phyloP scores from a whole-genome alignment of 495 filamentous ascomycete genomes.

The Penicillium chermesinum region DNA sequence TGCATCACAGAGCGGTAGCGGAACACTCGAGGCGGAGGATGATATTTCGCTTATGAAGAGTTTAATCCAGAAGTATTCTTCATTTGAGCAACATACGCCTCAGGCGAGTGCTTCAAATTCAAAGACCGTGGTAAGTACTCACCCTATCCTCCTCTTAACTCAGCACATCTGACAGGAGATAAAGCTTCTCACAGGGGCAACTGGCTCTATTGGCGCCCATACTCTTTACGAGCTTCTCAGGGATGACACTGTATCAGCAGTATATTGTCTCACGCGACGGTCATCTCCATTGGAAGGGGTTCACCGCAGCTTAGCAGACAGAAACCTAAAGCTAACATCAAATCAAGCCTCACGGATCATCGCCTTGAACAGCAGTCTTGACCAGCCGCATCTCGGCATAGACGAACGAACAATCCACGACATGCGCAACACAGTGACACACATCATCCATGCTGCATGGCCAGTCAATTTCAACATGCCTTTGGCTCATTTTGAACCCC shows the following conservation, averaged over 20 bases:
- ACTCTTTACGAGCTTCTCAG: slow-evolving; percentile 44
- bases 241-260: slow-evolving; percentile 34
- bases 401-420: slow-evolving; percentile 21
- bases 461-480: slow-evolving; percentile 53
- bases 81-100: slow-evolving; percentile 35
- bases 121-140: slow-evolving; percentile 38
- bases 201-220: slow-evolving; percentile 55
- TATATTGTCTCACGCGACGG: slow-evolving; percentile 53
- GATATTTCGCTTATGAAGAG: slow-evolving; percentile 35
- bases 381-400: slow-evolving; percentile 41
- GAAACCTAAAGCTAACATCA: slow-evolving; percentile 24
- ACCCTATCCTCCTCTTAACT: not conserved
- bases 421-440: slow-evolving; percentile 38
- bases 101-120: slow-evolving; percentile 12
- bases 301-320: slow-evolving; percentile 29
- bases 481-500: slow-evolving; percentile 33
- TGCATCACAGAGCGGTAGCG: slow-evolving; percentile 32
- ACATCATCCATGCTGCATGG: slow-evolving; percentile 56
- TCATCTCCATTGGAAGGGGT: slow-evolving; percentile 19
- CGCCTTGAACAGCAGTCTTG: slow-evolving; percentile 35
- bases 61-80: slow-evolving; percentile 47
- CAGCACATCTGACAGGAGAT: slow-evolving; percentile 1
- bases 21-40: slow-evolving; percentile 14
- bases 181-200: slow-evolving; percentile 56
- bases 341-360: slow-evolving; percentile 31